Evolutionary conservation across 192 early-diverging fungal genomes (phyloP), one percentile per base, ranked within the genome.

Genomic region (Coemansia sp.): DNA sequence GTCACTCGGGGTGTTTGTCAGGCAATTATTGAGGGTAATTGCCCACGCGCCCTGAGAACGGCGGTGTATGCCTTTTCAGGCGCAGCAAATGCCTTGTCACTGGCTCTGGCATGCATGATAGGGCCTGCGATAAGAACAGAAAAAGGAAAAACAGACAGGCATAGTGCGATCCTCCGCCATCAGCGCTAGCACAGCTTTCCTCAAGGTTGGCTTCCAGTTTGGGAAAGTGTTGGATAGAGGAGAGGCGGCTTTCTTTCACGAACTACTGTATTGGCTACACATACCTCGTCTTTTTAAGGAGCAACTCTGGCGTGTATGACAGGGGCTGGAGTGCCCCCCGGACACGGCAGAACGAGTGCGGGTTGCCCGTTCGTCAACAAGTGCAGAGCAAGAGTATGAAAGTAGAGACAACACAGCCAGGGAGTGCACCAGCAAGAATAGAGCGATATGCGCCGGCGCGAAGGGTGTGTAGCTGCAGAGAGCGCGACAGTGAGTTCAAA

Each of bases 41-140:
- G 48, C 23, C 48, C 48, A 50, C 48, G 48, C 48, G 48, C 48
- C 48, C 48, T 50, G 48, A 50, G 48, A 50, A 50, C 48, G 21
- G 23, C 4, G 48, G 20, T 25, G 13, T 26, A 5, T 31, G 31
- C 31, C 25, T 26, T 52, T 28, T 53, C 52, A n/a, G 52, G 52
- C 52, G 25, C 52, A 53, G 26, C 52, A 53, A 21, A 14, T 26
- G 16, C 52, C 52, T 53, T 53, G 26, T 53, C 28, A 7, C 52
- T 31, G 52, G 52, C 52, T 53, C 52, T 53, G 52, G 28, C 25
- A 26, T 26, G 52, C 52, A 53, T 53, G 28, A 10, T 13, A 53
- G 7, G 25, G 13, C 52, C 28, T 33, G 25, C 13, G 26, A 53
- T 28, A 53, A 31, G 11, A 26, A 28, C 52, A 16, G 28, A 20